Percentiles rank a stretch among this genome's conserved stretches.
phyloP scores from a whole-genome alignment of 2,329 filamentous ascomycete species.

The Clathrospora elynae region DNA sequence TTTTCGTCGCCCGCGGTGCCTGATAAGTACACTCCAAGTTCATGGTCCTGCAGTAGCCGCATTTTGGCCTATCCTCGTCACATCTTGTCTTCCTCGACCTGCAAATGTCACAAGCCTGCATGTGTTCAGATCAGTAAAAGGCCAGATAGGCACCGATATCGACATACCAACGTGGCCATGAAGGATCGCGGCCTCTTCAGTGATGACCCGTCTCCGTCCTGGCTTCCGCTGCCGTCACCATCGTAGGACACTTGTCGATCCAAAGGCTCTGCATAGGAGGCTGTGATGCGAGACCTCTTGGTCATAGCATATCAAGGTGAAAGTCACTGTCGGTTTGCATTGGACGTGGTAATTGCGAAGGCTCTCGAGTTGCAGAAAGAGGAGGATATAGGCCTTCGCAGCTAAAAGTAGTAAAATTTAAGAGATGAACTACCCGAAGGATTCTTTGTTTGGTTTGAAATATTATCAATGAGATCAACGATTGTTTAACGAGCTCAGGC shows the following conservation, averaged over 20 bases:
- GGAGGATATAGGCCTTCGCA: not conserved
- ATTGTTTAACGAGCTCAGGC: no score
- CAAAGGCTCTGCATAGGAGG: constrained; percentile 24
- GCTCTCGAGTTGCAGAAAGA: not conserved
- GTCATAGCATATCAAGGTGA: constrained; percentile 41
- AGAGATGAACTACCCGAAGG: constrained; percentile 7
- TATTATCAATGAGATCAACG: no score
- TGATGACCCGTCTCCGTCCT: constrained; percentile 31
- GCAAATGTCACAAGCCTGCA: constrained; percentile 61
- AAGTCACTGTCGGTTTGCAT: constrained; percentile 8
- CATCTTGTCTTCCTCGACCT: constrained; percentile 61
- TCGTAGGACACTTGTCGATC: constrained; percentile 26
- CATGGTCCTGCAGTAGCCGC: constrained; percentile 57
- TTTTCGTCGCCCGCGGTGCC: constrained; percentile 60
- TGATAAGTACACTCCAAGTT: constrained; percentile 59
- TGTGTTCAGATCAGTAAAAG: constrained; percentile 13
- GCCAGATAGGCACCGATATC: not conserved
- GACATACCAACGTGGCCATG: constrained; percentile 43
- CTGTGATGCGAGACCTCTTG: constrained; percentile 36
- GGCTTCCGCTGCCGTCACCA: constrained; percentile 30
- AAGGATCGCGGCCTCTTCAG: constrained; percentile 45
- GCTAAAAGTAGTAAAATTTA: no score
- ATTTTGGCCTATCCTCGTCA: constrained; percentile 59
- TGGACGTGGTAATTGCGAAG: constrained; percentile 1
- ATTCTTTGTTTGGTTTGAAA: no score